These are phyloP conservation scores for Fraxinus anomala DNA, from an alignment of 257 asterid species.

Conservation along the genomic window DNA sequence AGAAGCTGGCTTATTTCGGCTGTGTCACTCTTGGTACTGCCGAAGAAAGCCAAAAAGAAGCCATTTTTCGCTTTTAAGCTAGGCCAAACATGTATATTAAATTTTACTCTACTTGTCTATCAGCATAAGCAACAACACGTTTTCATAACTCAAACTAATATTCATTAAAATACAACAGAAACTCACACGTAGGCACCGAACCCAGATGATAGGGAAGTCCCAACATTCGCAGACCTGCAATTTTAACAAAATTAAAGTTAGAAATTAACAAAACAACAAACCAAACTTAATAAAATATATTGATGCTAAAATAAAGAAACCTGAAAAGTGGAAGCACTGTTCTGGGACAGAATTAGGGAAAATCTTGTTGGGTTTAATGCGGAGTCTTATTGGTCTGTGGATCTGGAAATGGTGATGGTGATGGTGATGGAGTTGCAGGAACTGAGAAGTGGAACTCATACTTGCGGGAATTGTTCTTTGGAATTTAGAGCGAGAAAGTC, in stretches of 20 bases:
- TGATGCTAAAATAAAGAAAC: conserved; percentile 20
- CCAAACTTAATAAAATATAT: neutral
- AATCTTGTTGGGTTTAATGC: conserved; percentile 16
- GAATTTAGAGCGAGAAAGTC: neutral
- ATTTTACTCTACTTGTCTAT: neutral
- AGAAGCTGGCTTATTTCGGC: neutral
- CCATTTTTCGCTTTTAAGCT: neutral
- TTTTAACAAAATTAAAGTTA: neutral
- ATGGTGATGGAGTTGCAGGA: conserved; percentile 33
- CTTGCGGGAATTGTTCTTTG: neutral
- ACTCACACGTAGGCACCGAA: conserved; percentile 30
- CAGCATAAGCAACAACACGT: neutral
- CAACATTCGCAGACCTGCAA: conserved; percentile 34
- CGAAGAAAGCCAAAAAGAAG: neutral
- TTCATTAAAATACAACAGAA: neutral
- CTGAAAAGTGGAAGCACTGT: conserved; percentile 33
- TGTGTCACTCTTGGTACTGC: neutral
- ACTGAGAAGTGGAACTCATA: conserved; percentile 45
- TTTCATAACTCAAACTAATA: neutral
- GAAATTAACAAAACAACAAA: conserved; percentile 13
- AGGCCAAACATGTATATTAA: neutral
- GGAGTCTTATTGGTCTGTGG: conserved; percentile 20
- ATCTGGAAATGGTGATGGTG: conserved; percentile 28
- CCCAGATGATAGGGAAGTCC: conserved; percentile 24
- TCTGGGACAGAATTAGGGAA: conserved; percentile 32